Base-by-base conservation (phyloP, 2,329 filamentous ascomycete species). In the Penicillium sp. region DNA sequence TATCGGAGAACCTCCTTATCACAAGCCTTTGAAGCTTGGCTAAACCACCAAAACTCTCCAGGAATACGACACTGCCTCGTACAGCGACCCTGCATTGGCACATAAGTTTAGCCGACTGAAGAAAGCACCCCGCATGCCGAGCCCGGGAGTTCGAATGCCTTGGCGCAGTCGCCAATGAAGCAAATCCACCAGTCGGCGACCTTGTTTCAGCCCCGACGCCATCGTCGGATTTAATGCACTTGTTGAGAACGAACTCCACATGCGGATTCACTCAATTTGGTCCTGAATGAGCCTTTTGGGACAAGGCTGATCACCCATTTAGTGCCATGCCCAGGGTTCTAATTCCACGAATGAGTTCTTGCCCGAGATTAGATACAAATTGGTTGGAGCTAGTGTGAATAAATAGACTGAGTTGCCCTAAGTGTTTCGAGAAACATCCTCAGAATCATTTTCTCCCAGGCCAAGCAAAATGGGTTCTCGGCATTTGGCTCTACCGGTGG, bases 281-380 rank as follows among this genome's bases (percentile, higher is more conserved):
- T 1, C 5, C n/a, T 22, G 19, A 8, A 33, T 4, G 39, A 42
- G 21, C 19, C 39, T n/a, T 22, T 57, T 53, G 19, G 16, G 55
- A 16, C 16, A 56, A 50, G 53, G 51, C 27, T 10, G 14, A 13
- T 26, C 45, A 50, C 11, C 61, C 54, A 52, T 44, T 24, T 33
- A 19, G 19, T 14, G 10, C 43, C 37, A 7, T n/a, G 29, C 2
- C 39, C 9, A 44, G 11, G 13, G 19, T 22, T 10, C 37, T 3
- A 33, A 53, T 64, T 60, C 61, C 61, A 60, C 57, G 46, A 62
- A 62, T 64, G 21, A 44, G 13, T 16, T 11, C 13, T 48, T 14
- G 14, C 24, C 46, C 26, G 16, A 39, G 22, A 22, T 22, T 42
- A 19, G 19, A 13, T 22, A 1, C 19, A 13, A 16, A 9, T 16